Evolutionary conservation across 331 rosid species (phyloP), one percentile per base, ranked within the genome.

Genomic region (Saraca asoca): DNA sequence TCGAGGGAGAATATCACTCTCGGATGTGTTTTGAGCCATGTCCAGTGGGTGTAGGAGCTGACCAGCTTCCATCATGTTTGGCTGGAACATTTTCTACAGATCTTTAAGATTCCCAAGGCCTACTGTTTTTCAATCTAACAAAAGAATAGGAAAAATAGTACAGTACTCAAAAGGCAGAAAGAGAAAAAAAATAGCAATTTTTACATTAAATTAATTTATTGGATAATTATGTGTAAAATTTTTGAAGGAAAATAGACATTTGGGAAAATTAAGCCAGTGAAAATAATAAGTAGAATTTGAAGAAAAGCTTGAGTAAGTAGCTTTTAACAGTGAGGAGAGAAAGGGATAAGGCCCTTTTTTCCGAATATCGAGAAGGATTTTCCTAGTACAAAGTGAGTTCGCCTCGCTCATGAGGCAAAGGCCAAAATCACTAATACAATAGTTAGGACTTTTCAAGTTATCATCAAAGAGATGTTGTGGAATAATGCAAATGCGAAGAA

Each of bases 21-120:
- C 96, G 0, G 97, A 85, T n/a, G 95, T 90, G 88, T 94, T 88
- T 7, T 76, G 92, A 31, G 88, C 60, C 87, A 90, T 85, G 77
- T 88, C 97, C 61, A 86, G 74, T 0, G 80, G 75, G 61, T 82
- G 93, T 1, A 24, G 3, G 14, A 82, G 82, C 38, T 60, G 78
- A 44, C 76, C 31, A 24, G 31, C 83, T 38, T 88, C 99, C 85
- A 86, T 81, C 70, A 87, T 43, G 82, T 84, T 88, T 76, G 89
- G 80, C 92, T 94, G 96, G 67, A 94, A 90, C 87, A 90, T 68
- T 74, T 24, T 83, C 84, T 64, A 67, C 87, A 83, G 86, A 87
- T 81, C 92, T 80, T 85, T 72, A 81, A 74, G 88, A 56, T 77
- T 81, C 84, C 81, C 62, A 81, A 76, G 59, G 44, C 69, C 66